Conservation (phyloP, 345 rosid species). For the Geranium rotundifolium region DNA sequence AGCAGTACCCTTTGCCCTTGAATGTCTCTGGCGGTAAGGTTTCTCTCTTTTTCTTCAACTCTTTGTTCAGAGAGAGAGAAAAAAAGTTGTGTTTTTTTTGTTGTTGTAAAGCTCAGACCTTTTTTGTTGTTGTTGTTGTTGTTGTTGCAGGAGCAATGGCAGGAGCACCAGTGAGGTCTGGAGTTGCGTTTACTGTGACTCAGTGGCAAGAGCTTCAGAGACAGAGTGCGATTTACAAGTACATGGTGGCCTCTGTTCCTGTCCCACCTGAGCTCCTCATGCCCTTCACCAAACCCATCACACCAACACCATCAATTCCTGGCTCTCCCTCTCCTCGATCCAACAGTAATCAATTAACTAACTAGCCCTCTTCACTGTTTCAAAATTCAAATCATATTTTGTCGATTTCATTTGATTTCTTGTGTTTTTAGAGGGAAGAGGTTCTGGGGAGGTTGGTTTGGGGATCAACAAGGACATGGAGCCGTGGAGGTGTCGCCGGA, state of each 20-base stretch:
- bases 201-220: constrained; percentile 57
- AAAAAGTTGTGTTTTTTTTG: not conserved
- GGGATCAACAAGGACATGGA: constrained; percentile 33
- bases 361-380: not conserved
- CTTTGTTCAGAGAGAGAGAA: not conserved
- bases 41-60: constrained; percentile 8
- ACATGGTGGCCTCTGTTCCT: constrained; percentile 43
- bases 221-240: constrained; percentile 40
- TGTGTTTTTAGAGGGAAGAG: constrained; percentile 10
- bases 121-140: constrained; percentile 2
- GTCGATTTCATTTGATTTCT: not conserved
- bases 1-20: constrained; percentile 16
- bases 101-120: not conserved
- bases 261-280: constrained; percentile 46
- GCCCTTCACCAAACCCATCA: constrained; percentile 22
- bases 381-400: not conserved
- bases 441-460: constrained; percentile 22
- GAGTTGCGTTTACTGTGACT: constrained; percentile 38
- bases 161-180: constrained; percentile 18
- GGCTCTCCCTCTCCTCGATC: constrained; percentile 11
- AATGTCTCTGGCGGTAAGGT: constrained; percentile 27
- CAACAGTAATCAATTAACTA: constrained; percentile 8
- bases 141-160: constrained; percentile 33
- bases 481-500: constrained; percentile 71
- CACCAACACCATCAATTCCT: not conserved